Evolutionary conservation across 2,329 filamentous ascomycete species (phyloP).

Genomic region (Trichoderma pleuroti): DNA sequence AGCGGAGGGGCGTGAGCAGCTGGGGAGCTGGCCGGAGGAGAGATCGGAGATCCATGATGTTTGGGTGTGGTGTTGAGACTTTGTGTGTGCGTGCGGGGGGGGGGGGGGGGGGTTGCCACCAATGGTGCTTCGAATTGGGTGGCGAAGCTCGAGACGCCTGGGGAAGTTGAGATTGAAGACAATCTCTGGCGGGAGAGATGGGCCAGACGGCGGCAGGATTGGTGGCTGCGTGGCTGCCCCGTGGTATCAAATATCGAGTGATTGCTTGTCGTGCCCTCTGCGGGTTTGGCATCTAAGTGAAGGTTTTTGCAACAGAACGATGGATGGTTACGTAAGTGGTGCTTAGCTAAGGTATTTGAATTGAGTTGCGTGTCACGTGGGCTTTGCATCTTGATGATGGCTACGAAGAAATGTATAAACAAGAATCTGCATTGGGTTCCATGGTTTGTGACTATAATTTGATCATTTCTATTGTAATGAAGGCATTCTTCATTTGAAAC

Average conservation of each 20-base stretch:
- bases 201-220: slow-evolving; percentile 20
- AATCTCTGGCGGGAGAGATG: not conserved
- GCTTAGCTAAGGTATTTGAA: not conserved
- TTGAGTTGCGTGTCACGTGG: not conserved
- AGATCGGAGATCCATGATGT: slow-evolving; percentile 35
- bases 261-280: not conserved
- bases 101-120: too few species aligned
- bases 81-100: not conserved
- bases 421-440: too few species aligned
- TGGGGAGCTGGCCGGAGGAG: slow-evolving; percentile 35
- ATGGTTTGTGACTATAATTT: not conserved
- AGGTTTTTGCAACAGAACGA: not conserved
- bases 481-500: not conserved
- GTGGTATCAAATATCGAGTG: not conserved
- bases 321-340: not conserved
- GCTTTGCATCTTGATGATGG: not conserved
- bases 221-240: not conserved
- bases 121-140: not conserved
- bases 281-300: not conserved
- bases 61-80: not conserved
- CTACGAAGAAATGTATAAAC: not conserved
- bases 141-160: not conserved
- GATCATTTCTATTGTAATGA: not conserved
- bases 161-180: not conserved
- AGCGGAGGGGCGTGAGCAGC: slow-evolving; percentile 30